Percentiles rank a stretch among this genome's conserved stretches.
These are phyloP conservation scores for Solanum chacoense DNA, from an alignment of 305 asterid species.

Conservation along the genomic window DNA sequence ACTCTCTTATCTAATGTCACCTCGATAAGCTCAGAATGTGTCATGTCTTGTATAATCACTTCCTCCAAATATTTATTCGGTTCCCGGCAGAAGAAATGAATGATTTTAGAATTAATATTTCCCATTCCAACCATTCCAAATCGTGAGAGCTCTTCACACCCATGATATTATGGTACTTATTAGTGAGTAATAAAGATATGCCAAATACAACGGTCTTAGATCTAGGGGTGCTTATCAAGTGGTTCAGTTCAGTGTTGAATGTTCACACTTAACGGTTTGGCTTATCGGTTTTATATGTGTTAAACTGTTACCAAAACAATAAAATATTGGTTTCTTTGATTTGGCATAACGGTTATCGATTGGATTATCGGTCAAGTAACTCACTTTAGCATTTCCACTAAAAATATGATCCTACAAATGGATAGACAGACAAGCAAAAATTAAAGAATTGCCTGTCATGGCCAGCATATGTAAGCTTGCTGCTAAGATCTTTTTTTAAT, in stretches of 20 bases:
- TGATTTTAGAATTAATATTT: not conserved
- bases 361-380: not conserved
- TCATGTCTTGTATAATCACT: not conserved
- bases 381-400: not conserved
- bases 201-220: not conserved
- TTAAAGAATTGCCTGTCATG: not conserved
- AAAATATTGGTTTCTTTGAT: not conserved
- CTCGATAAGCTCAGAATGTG: not conserved
- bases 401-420: not conserved
- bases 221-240: not conserved
- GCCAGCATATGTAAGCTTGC: not conserved
- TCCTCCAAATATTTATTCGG: not conserved
- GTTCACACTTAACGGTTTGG: not conserved
- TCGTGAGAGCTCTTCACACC: not conserved
- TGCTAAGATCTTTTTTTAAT: not conserved
- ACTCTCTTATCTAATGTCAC: not conserved
- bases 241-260: not conserved
- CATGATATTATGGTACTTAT: not conserved
- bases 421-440: not conserved
- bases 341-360: not conserved
- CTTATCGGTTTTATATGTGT: not conserved
- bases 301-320: not conserved
- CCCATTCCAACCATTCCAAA: not conserved
- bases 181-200: not conserved
- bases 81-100: not conserved